Evolutionary conservation across 768 basidiomycete species (phyloP), one percentile per base, ranked within the genome.

Genomic region (Lentinula lateritia): DNA sequence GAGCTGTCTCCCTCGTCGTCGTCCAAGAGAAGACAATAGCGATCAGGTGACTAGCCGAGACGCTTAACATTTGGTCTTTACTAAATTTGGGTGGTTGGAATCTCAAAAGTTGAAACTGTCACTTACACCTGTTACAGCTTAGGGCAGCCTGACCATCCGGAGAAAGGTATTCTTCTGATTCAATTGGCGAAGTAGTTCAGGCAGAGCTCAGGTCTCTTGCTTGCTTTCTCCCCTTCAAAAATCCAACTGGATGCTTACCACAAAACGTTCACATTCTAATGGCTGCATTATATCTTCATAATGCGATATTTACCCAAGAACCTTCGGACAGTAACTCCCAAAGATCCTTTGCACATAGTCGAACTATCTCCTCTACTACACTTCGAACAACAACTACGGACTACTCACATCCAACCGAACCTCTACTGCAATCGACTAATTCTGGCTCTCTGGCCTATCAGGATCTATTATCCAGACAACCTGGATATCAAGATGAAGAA

Each of bases 401-500:
- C 16, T 68, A 72, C 56, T 80, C 79, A 1, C 76, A 80, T 61
- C 74, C 76, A 9, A 76, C 72, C 36, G 77, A 81, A 53, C 80
- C 80, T 7, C 73, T 81, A 8, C 73, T 83, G 28, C 72, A 70
- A 8, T 62, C 72, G 12, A 42, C 38, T 16, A 32, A 41, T 41
- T 56, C 55, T 9, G 55, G 55, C 28, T 56, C 55, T 56, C 62
- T 46, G 62, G 66, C 71, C 3, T 74, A 76, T 61, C 65, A 70
- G 42, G 73, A 78, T 41, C 67, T 75, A 58, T 63, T 73, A 16
- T 70, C 74, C 28, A 70, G 66, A 35, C 75, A 76, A 62, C 69
- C 74, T 9, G 46, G 41, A 6, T 59, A 68, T 13, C 70, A 71
- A 60, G 71, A 66, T 52, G 50, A 69, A 65, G 62, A 66, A 54